Evolutionary conservation across 2,329 filamentous ascomycete genomes (phyloP).

Genomic region (Monosporascus sp.): DNA sequence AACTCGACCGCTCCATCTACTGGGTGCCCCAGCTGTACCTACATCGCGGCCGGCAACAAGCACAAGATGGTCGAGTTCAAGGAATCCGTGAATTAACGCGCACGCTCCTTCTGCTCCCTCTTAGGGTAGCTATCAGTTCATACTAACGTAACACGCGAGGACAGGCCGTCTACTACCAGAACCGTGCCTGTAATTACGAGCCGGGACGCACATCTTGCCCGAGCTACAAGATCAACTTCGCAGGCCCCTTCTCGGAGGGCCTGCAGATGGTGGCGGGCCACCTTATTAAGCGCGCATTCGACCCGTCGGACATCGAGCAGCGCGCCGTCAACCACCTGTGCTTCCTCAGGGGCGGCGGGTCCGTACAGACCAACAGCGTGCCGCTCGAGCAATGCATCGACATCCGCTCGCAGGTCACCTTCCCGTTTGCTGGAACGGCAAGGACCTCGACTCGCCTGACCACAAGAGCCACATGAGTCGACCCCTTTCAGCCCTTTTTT

Average conservation of each 20-base stretch:
- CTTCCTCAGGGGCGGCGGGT: neutral
- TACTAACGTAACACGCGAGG: neutral
- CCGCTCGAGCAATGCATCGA: neutral
- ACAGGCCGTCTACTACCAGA: neutral
- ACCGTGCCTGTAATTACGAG: neutral
- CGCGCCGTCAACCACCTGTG: neutral
- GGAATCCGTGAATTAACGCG: neutral
- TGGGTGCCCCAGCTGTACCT: neutral
- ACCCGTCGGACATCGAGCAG: neutral
- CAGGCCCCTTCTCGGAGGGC: neutral
- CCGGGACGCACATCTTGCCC: neutral
- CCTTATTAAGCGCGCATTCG: neutral
- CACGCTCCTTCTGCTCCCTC: neutral
- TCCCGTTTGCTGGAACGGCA: slow-evolving; percentile 11
- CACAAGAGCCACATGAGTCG: slow-evolving; percentile 12
- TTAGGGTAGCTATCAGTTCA: neutral
- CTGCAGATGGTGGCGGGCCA: neutral
- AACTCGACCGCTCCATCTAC: neutral
- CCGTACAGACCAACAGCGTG: neutral
- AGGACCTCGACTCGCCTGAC: slow-evolving; percentile 12
- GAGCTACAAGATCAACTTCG: neutral
- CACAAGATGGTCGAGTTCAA: neutral
- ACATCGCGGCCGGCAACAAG: neutral
- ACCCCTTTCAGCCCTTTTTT: neutral
- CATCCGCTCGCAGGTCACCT: neutral